A percentile compares a stretch with the other conserved stretches of the same genome.
These are phyloP conservation scores for Fusarium subglutinans DNA, from an alignment of 2,329 filamentous ascomycete species.

Conservation along the genomic window DNA sequence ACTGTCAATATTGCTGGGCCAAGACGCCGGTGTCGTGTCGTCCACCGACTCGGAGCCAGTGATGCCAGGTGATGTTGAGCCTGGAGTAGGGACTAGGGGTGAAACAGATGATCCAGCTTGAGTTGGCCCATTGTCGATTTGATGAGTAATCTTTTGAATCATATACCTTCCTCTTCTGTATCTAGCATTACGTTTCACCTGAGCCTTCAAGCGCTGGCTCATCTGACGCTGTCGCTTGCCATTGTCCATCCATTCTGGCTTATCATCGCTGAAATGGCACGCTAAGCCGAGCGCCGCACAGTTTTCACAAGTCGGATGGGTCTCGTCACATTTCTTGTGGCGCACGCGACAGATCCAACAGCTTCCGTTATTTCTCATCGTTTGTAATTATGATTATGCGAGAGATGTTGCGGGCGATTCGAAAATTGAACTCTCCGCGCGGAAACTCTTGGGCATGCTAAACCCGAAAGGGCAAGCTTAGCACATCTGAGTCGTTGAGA, in stretches of 20 bases:
- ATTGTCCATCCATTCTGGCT: constrained; percentile 60
- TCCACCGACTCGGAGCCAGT: background rate
- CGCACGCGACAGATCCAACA: constrained; percentile 27
- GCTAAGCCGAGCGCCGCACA: constrained; percentile 58
- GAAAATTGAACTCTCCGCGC: background rate
- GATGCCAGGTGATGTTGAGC: background rate
- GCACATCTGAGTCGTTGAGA: too few species aligned
- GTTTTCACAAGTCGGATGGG: background rate
- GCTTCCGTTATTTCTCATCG: background rate
- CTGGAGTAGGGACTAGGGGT: background rate
- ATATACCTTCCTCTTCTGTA: constrained; percentile 45
- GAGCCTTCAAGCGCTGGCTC: constrained; percentile 34
- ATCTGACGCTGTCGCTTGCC: constrained; percentile 36
- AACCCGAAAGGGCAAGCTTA: too few species aligned
- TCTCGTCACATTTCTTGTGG: constrained; percentile 23
- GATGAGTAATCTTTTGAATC: background rate
- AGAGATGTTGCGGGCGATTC: too few species aligned
- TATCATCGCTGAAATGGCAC: constrained; percentile 56
- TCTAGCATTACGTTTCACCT: constrained; percentile 39
- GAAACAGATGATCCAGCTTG: background rate
- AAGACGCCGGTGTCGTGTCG: background rate
- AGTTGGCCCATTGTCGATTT: background rate
- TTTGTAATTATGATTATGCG: background rate
- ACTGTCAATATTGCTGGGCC: background rate
- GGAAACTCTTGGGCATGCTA: background rate